These are phyloP conservation scores for Penicillium silybi DNA, from an alignment of 495 filamentous ascomycete species.

Conservation along the genomic window DNA sequence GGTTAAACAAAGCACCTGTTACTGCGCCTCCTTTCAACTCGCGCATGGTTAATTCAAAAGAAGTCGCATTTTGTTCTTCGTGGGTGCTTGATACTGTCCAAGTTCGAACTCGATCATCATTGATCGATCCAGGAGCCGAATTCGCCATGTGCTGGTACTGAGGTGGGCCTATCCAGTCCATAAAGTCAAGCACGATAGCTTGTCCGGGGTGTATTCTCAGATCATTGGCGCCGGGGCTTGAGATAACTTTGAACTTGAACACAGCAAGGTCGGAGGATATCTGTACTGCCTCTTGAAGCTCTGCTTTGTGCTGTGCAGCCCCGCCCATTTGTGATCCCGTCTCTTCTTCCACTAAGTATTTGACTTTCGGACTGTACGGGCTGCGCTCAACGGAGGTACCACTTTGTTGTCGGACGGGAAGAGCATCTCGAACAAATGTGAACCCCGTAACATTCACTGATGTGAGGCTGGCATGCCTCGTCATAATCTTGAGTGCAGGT, in stretches of 20 bases:
- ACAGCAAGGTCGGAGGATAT: conserved; percentile 9
- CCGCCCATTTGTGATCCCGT: not conserved
- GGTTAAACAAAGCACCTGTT: conserved; percentile 15
- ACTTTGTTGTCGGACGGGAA: conserved; percentile 11
- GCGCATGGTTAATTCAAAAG: conserved; percentile 19
- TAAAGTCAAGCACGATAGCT: conserved; percentile 16
- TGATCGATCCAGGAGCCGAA: conserved; percentile 5
- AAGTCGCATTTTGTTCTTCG: conserved; percentile 4
- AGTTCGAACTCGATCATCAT: conserved; percentile 19
- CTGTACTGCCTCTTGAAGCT: conserved; percentile 7
- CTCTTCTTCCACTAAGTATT: conserved; percentile 14
- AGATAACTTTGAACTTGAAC: conserved; percentile 10
- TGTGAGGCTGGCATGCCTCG: conserved; percentile 11
- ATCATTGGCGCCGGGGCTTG: not conserved
- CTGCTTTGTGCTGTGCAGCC: not conserved
- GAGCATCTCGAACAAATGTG: conserved; percentile 11
- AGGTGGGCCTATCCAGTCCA: conserved; percentile 20
- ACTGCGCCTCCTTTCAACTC: conserved; percentile 11
- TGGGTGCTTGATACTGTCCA: conserved; percentile 19
- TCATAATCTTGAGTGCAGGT: conserved; percentile 11
- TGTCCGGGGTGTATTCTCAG: conserved; percentile 15
- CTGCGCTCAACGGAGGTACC: conserved; percentile 15
- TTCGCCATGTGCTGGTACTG: conserved; percentile 17
- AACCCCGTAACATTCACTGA: conserved; percentile 11
- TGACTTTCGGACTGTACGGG: conserved; percentile 18